Conservation (phyloP, 108 stramenopile genomes). For the Schizochytrium sp. region DNA sequence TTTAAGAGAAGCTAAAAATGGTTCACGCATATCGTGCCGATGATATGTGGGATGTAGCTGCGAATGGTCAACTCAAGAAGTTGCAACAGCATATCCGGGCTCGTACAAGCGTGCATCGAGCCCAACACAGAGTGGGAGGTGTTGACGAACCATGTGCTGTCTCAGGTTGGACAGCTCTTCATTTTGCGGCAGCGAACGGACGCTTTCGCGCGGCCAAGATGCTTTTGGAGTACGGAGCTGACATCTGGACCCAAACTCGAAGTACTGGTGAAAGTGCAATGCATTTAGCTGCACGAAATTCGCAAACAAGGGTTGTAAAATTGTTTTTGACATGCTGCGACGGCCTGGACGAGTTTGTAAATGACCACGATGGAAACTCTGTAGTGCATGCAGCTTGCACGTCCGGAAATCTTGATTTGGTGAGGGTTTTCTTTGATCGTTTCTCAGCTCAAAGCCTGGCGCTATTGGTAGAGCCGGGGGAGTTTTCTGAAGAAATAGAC, state of each 20-base stretch:
- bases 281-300: not conserved
- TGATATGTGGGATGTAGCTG: slow-evolving; percentile 24
- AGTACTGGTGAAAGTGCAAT: not conserved
- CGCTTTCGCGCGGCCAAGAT: not conserved
- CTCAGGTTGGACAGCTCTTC: not conserved
- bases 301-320: not conserved
- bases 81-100: slow-evolving; percentile 45
- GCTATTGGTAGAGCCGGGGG: not conserved
- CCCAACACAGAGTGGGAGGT: not conserved
- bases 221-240: slow-evolving; percentile 34
- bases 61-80: not conserved
- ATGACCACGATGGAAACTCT: not conserved
- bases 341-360: not conserved
- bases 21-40: not conserved
- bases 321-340: not conserved
- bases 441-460: not conserved
- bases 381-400: not conserved
- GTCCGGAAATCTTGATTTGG: not conserved
- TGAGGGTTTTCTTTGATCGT: not conserved
- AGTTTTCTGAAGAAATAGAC: not conserved
- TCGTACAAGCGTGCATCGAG: not conserved
- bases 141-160: not conserved
- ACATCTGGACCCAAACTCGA: not conserved
- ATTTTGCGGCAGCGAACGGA: slow-evolving; percentile 8
- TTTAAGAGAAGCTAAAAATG: not conserved